Conservation (phyloP, 305 asterid species). For the Coffea humblotiana region DNA sequence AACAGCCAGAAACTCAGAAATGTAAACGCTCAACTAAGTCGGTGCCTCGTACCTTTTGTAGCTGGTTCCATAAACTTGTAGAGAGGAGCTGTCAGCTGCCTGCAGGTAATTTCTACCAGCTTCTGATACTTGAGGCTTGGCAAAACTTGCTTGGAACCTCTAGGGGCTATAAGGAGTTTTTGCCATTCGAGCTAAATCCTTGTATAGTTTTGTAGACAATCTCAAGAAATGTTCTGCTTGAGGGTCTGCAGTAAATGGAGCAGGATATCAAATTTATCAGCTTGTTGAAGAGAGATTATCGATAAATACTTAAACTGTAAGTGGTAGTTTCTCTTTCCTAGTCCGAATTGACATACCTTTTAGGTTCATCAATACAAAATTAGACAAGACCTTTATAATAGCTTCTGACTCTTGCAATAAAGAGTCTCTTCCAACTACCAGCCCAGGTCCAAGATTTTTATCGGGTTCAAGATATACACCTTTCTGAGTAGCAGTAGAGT, state of each 20-base stretch:
- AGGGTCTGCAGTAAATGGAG: conserved; percentile 39
- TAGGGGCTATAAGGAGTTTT: conserved; percentile 63
- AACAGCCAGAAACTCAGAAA: no score
- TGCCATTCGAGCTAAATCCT: conserved; percentile 65
- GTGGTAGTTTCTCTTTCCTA: no score
- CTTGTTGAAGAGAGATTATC: no score
- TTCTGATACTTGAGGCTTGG: conserved; percentile 69
- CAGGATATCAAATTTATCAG: no score
- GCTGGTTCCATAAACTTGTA: conserved; percentile 58
- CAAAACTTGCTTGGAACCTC: conserved; percentile 67
- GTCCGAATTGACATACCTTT: no score
- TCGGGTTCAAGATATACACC: no score
- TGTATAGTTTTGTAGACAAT: conserved; percentile 65
- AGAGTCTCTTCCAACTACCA: no score
- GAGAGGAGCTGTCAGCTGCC: conserved; percentile 68
- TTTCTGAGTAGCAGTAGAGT: no score
- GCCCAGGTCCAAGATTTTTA: no score
- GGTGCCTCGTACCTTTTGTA: conserved; percentile 56
- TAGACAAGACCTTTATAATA: conserved; percentile 57
- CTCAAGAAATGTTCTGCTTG: conserved; percentile 74
- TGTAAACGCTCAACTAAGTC: no score
- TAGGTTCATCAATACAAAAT: conserved; percentile 66
- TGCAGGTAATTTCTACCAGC: conserved; percentile 82
- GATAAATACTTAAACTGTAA: no score
- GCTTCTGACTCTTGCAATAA: conserved; percentile 46